These are phyloP conservation scores for Rhodotorula kratochvilovae DNA, from an alignment of 768 basidiomycete genomes.

Conservation along the genomic window DNA sequence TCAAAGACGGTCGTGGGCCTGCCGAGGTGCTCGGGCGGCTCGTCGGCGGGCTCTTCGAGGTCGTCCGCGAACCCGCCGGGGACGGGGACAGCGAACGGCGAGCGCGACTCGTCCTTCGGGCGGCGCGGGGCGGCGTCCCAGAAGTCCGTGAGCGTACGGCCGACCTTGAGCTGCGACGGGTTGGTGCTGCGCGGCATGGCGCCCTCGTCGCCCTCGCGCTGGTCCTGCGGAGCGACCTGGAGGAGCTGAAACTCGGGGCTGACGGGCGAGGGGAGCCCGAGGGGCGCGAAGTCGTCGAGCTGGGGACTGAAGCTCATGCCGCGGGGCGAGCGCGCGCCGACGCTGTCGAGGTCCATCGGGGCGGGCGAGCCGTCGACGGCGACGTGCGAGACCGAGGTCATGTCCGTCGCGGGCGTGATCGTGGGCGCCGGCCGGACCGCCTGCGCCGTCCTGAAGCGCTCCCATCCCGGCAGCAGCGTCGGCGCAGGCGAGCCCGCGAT, in stretches of 20 bases:
- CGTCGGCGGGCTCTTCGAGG: too few species aligned
- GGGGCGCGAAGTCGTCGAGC: background rate
- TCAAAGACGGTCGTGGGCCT: background rate
- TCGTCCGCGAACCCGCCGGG: too few species aligned
- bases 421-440: too few species aligned
- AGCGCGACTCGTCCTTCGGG: background rate
- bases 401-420: background rate
- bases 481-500: background rate
- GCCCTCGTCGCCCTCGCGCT: background rate
- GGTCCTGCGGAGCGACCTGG: too few species aligned
- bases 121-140: too few species aligned
- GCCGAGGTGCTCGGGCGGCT: too few species aligned
- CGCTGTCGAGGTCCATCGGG: background rate
- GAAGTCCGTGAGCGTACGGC: background rate
- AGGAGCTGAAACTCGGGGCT: conserved; percentile 13
- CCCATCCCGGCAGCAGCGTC: too few species aligned
- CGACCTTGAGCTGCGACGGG: background rate
- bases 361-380: background rate
- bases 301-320: background rate
- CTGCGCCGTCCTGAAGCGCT: too few species aligned
- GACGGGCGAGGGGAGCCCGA: conserved; percentile 21
- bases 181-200: background rate
- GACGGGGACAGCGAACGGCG: too few species aligned
- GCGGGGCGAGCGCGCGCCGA: background rate
- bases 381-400: background rate